Conservation (phyloP, 768 basidiomycete species). For the Baorangia bicolor region DNA sequence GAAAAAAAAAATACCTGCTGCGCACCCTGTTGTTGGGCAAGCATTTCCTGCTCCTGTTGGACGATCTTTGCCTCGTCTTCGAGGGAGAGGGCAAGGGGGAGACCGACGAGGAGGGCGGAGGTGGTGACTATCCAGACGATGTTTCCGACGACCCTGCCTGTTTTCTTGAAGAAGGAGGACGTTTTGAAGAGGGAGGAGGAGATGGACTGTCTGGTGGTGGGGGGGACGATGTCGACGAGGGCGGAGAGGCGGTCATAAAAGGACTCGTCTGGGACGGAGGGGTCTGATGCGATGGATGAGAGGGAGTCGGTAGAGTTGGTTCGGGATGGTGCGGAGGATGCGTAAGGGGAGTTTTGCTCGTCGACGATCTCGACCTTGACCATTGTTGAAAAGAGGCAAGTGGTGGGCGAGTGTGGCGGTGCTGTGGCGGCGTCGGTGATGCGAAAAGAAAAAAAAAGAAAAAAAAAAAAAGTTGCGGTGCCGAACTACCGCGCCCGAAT, state of each 20-base stretch:
- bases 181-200: constrained; percentile 58
- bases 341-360: constrained; percentile 75
- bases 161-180: constrained; percentile 61
- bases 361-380: constrained; percentile 93
- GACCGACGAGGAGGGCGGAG: constrained; percentile 87
- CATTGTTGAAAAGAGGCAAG: constrained; percentile 51
- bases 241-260: constrained; percentile 85
- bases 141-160: constrained; percentile 76
- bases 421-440: constrained; percentile 22
- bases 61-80: constrained; percentile 97
- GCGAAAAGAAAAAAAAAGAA: no score
- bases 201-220: constrained; percentile 80
- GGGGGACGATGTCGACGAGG: constrained; percentile 94
- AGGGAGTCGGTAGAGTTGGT: constrained; percentile 70
- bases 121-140: constrained; percentile 95
- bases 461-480: no score
- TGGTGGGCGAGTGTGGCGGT: constrained; percentile 9
- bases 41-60: constrained; percentile 90
- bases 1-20: constrained; percentile 64
- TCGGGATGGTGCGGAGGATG: constrained; percentile 70
- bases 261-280: constrained; percentile 72
- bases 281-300: constrained; percentile 74
- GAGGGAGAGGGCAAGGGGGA: constrained; percentile 88
- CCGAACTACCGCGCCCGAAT: constrained; percentile 22
- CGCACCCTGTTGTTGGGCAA: constrained; percentile 89